Evolutionary conservation across 2,329 filamentous ascomycete genomes (phyloP), one percentile per base, ranked within the genome.

Genomic region (Exophiala lecanii-corni): DNA sequence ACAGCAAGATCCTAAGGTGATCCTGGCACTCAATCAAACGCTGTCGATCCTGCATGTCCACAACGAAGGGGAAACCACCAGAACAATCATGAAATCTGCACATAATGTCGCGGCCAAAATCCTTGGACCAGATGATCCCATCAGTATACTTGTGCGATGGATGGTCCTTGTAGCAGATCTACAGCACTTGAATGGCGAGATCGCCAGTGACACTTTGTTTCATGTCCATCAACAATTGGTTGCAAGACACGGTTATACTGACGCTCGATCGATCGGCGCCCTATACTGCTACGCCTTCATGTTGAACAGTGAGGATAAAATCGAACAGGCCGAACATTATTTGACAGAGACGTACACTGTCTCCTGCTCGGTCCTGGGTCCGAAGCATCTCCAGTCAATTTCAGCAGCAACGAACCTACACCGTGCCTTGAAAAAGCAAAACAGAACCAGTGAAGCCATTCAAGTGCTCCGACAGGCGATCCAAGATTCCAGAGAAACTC

Each of bases 1-100:
- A 9, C 37, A 31, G 5, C 49, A 55, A 20, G 53, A 56, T 20
- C 50, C 50, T 17, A 54, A 51, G 37, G 38, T 51, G 3, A 21
- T 54, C 10, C 41, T 54, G 17, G 48, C 51, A 6, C 41, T 54
- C 16, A 51, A 49, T 21, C 48, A 54, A 33, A 51, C 51, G 12
- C 28, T 56, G 30, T 47, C 44, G 21, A 51, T 55, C 17, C 46
- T 56, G 9, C 48, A 55, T 33, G 47, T 52, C 43, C 54, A 56
- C 36, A 41, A 55, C 38, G 47, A 53, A 39, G 50, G 45, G n/a
- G 41, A 45, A 5, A 49, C 55, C 16, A 49, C 51, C 17, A 40
- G 37, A 31, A 28, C 18, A 13, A 53, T 56, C 28, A 49, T 56
- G 36, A 32, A 32, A n/a, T 42, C 41, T 6, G 51, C 53, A 3